A percentile compares a stretch with the other conserved stretches of the same genome.
Evolutionary conservation across 371 early-diverging fungal genomes (phyloP).

Genomic region (Lichtheimia ornata): DNA sequence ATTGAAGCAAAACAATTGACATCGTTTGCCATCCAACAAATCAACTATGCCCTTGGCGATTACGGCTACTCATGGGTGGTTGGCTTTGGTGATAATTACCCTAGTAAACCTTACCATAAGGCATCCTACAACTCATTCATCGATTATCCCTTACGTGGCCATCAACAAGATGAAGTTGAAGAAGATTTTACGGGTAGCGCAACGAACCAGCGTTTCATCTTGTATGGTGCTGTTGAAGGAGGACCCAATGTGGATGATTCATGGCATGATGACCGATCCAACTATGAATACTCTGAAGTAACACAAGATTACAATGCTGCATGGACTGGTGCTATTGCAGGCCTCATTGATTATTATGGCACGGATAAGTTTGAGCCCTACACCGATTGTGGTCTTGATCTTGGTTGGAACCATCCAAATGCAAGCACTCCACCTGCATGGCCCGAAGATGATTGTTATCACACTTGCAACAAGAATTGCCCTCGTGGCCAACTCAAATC

Average conservation of each 20-base stretch:
- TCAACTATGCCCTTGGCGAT: conserved; percentile 63
- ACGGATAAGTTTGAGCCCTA: conserved; percentile 46
- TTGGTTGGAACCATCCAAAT: conserved; percentile 58
- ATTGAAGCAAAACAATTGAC: conserved; percentile 36
- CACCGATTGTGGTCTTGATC: conserved; percentile 54
- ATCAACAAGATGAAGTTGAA: conserved; percentile 44
- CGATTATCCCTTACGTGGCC: conserved; percentile 57
- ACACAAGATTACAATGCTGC: conserved; percentile 66
- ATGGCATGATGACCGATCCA: conserved; percentile 58
- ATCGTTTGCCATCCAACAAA: conserved; percentile 55
- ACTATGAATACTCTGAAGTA: conserved; percentile 55
- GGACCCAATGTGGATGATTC: conserved; percentile 56
- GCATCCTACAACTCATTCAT: conserved; percentile 59
- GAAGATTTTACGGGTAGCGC: conserved; percentile 46
- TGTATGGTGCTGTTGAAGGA: conserved; percentile 60
- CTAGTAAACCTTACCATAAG: conserved; percentile 57
- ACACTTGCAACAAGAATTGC: conserved; percentile 54
- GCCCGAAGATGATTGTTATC: conserved; percentile 52
- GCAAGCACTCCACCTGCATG: conserved; percentile 43
- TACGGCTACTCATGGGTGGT: conserved; percentile 59
- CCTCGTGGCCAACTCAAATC: conserved; percentile 47
- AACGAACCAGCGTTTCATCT: conserved; percentile 48
- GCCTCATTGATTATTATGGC: conserved; percentile 56
- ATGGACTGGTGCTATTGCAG: conserved; percentile 56
- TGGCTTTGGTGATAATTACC: conserved; percentile 59